These are phyloP conservation scores for Cladophialophora exuberans DNA, from an alignment of 2,329 filamentous ascomycete genomes.

Conservation along the genomic window DNA sequence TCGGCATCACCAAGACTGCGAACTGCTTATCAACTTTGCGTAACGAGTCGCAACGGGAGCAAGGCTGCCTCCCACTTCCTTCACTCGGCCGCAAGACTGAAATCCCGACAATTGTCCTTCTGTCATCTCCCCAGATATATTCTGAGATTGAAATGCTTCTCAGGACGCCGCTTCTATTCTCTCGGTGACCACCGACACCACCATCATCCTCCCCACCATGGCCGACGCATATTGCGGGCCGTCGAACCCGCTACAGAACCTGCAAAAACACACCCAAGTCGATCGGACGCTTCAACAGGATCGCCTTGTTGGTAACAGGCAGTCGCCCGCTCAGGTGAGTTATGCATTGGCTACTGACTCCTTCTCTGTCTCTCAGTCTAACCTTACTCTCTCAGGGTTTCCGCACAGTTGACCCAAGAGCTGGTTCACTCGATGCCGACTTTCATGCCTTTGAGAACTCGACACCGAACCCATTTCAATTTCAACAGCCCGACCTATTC, in stretches of 20 bases:
- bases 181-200: neutral
- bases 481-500: conserved; percentile 35
- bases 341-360: too few species aligned
- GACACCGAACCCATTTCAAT: conserved; percentile 36
- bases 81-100: neutral
- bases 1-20: too few species aligned
- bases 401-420: conserved; percentile 59
- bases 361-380: conserved; percentile 3
- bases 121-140: neutral
- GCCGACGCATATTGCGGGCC: conserved; percentile 72
- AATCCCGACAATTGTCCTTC: neutral
- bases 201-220: conserved; percentile 51
- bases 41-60: too few species aligned
- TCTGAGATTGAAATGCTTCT: conserved; percentile 3
- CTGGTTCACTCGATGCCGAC: conserved; percentile 64
- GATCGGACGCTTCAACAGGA: conserved; percentile 76
- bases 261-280: conserved; percentile 69
- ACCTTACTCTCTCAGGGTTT: conserved; percentile 56
- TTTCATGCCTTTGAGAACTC: conserved; percentile 71
- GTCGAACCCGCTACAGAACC: conserved; percentile 73
- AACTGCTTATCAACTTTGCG: too few species aligned
- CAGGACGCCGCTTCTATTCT: neutral
- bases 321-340: conserved; percentile 59
- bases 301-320: conserved; percentile 58
- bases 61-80: neutral